Evolutionary conservation across 2,329 filamentous ascomycete genomes (phyloP), one percentile per base, ranked within the genome.

Genomic region (Sporothrix humicola): DNA sequence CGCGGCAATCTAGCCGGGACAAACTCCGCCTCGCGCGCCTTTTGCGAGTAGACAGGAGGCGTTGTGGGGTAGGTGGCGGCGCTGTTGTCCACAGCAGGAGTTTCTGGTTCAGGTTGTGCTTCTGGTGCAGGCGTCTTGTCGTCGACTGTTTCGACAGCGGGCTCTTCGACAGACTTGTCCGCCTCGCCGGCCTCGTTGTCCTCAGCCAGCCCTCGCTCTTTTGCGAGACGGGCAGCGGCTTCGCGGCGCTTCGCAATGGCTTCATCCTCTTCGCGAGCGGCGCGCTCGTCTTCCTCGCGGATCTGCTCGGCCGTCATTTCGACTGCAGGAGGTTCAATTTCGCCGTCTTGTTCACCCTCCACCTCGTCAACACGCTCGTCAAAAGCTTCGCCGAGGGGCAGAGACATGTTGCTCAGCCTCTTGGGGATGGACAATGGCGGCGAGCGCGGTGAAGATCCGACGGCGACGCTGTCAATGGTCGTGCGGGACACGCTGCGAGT

Each of bases 1-100:
- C 84, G 84, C 52, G 89, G 89, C 74, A 91, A 79, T 74, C 88
- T 83, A 50, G 89, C 89, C 3, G 89, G 88, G 26, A 90, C 82
- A 76, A 91, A 91, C 1, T 81, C 81, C 23, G 79, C 76, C 12
- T 52, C 74, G 44, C 42, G 42, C 59, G n/a, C 72, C 37, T 58
- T 52, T 9, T 61, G 69, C n/a, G 68, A 54, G n/a, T 17, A n/a
- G 52, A 15, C 50, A 10, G 68, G 68, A 13, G 54, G 13, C 17
- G 59, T 48, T 31, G 71, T n/a, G 8, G 48, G n/a, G 20, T 15
- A 52, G 13, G 44, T 54, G 31, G 31, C 31, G 15, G 46, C n/a
- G 17, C 13, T 56, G 26, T 42, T 48, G 2, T 65, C 48, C 15
- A 20, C 37, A 2, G 31, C 3, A 37, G 31, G 31, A 37, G 31